phyloP scores from a whole-genome alignment of 805 yeast species.

The Starmerella apis region DNA sequence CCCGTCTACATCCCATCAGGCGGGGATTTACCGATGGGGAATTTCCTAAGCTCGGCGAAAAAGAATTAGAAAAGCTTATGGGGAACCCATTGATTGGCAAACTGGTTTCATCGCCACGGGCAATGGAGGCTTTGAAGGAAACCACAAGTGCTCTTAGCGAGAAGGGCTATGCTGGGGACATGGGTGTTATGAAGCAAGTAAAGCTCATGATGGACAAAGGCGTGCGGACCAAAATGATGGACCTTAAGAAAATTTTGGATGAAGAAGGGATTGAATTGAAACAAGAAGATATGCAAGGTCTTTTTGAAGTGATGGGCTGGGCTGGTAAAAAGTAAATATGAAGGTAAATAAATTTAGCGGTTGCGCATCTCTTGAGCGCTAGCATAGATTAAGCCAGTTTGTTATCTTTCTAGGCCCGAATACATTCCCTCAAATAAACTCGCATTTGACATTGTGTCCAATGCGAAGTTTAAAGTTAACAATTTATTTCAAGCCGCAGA shows the following conservation, averaged over 20 bases:
- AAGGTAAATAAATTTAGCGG: too few relatives aligned
- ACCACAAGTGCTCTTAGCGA: slow-evolving; percentile 1
- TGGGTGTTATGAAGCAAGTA: slow-evolving; percentile 7
- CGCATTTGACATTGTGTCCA: too few relatives aligned
- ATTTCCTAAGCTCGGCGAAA: background rate
- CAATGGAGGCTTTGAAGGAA: slow-evolving; percentile 6
- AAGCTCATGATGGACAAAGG: slow-evolving; percentile 8
- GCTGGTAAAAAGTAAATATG: background rate
- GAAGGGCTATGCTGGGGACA: slow-evolving; percentile 3
- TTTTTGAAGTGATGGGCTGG: slow-evolving; percentile 5
- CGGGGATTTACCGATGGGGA: background rate
- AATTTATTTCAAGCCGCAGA: too few relatives aligned
- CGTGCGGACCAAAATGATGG: slow-evolving; percentile 7
- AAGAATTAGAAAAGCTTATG: slow-evolving; percentile 1
- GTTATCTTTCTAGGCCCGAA: too few relatives aligned
- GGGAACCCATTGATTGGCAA: slow-evolving; percentile 3
- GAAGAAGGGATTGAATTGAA: slow-evolving; percentile 6
- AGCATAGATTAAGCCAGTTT: too few relatives aligned
- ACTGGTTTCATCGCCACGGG: slow-evolving; percentile 1
- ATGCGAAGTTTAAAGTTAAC: too few relatives aligned
- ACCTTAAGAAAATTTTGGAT: slow-evolving; percentile 5
- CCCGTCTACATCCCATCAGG: background rate
- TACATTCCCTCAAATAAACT: too few relatives aligned
- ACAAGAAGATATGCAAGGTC: slow-evolving; percentile 6
- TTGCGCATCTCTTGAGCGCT: too few relatives aligned